Evolutionary conservation across 1,139 yeast species (phyloP), one percentile per base, ranked within the genome.

Genomic region (Candida anutae): DNA sequence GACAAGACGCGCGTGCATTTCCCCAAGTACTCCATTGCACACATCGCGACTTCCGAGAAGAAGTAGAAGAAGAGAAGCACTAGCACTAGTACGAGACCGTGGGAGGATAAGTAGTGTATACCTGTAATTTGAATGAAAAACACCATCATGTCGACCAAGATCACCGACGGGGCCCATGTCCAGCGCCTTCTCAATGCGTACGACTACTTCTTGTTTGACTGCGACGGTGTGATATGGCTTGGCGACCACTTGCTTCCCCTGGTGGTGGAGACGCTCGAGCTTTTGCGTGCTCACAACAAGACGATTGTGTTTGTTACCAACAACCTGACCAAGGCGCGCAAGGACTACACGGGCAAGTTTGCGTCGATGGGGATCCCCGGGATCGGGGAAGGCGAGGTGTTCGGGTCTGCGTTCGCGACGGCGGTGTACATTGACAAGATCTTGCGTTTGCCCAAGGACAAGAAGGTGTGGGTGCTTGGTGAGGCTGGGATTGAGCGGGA

Each of bases 331-430:
- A 90, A 90, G 53, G 80, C 95, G 2, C 66, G 98, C 37, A 55
- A 60, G 28, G 80, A 79, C 27, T 90, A 93, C 52, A 67, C 82
- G 26, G 58, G 64, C 38, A 93, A 90, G 56, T 85, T 90, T 48
- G 68, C 62, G 11, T 72, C 75, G 33, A 70, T 84, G 35, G 97
- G 96, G 1, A 69, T 88, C 31, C 44, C 51, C 4, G 68, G 62
- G 3, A 77, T 82, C 17, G 58, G 63, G 12, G 75, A 76, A 46
- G 75, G 74, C 25, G 95, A 88, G 48, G 75, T 90, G 10, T 88
- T 90, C 50, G 94, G 96, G 4, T 82, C 94, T 2, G 79, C 95
- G 1, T 90, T 80, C 54, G 94, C 97, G 5, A 70, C 94, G 19
- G 95, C 97, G 0, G 75, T 88, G 11, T 88, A 90, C 47, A 66